Evolutionary conservation across 345 rosid genomes (phyloP).

Genomic region (Eucalyptus marginata): DNA sequence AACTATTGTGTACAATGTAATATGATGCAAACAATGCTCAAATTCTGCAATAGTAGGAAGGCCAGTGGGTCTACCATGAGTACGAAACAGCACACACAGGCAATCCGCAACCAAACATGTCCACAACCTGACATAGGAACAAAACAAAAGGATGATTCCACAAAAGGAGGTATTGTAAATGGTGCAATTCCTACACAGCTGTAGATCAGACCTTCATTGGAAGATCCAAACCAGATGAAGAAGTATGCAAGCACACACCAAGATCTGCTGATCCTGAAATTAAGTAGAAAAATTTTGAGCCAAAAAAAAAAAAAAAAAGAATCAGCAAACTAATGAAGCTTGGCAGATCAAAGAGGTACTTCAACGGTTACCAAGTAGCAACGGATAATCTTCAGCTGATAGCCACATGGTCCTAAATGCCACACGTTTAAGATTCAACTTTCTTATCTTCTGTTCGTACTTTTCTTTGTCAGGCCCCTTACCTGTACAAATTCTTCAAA

Average conservation of each 20-base stretch:
- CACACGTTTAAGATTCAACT: slow-evolving; percentile 64
- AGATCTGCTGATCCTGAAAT: slow-evolving; percentile 77
- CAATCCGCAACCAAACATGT: slow-evolving; percentile 97
- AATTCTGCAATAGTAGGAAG: neutral
- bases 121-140: slow-evolving; percentile 58
- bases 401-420: slow-evolving; percentile 98
- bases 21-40: neutral
- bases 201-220: slow-evolving; percentile 69
- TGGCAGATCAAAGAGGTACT: neutral
- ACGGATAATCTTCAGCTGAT: slow-evolving; percentile 89
- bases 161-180: neutral
- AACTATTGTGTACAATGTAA: neutral
- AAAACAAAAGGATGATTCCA: neutral
- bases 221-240: slow-evolving; percentile 94
- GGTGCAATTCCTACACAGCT: neutral
- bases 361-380: slow-evolving; percentile 48
- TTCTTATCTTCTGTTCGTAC: slow-evolving; percentile 76
- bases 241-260: slow-evolving; percentile 95
- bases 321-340: neutral
- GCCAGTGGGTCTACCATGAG: slow-evolving; percentile 49
- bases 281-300: neutral
- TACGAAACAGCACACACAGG: slow-evolving; percentile 95
- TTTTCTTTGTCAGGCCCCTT: slow-evolving; percentile 92
- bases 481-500: slow-evolving; percentile 22
- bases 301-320: neutral